Percentiles rank a stretch among this genome's conserved stretches.
Conservation (phyloP, 2,329 filamentous ascomycete species). For the Penicillium sp. region DNA sequence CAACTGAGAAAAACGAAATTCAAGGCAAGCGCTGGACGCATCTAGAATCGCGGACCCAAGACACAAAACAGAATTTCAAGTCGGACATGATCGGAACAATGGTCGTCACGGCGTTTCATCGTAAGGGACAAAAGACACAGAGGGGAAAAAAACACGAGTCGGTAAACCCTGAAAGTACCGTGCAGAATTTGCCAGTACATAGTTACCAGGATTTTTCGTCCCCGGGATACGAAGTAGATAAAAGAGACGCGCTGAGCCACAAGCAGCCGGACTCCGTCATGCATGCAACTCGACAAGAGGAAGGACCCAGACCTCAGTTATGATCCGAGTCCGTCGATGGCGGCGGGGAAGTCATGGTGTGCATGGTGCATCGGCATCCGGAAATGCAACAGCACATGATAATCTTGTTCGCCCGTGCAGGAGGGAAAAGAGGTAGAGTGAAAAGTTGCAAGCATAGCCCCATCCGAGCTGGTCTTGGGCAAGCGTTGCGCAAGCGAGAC, state of each 20-base stretch:
- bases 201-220: background rate
- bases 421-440: background rate
- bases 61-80: slow-evolving; percentile 12
- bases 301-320: slow-evolving; percentile 1
- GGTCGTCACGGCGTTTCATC: slow-evolving; percentile 35
- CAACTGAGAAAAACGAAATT: slow-evolving; percentile 1
- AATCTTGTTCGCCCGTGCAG: background rate
- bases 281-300: slow-evolving; percentile 8
- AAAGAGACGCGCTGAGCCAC: background rate
- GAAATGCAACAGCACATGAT: background rate
- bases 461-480: slow-evolving; percentile 1
- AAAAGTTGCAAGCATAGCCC: background rate
- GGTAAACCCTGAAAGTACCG: background rate
- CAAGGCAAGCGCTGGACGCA: slow-evolving; percentile 20
- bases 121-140: slow-evolving; percentile 16
- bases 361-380: background rate
- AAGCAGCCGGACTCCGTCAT: slow-evolving; percentile 6
- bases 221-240: background rate
- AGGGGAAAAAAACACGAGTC: background rate
- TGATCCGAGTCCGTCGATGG: background rate
- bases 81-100: slow-evolving; percentile 21
- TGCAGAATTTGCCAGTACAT: background rate
- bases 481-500: slow-evolving; percentile 4
- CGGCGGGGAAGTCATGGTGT: background rate
- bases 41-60: slow-evolving; percentile 27